A percentile compares a stretch with the other conserved stretches of the same genome.
Conservation (phyloP, 345 rosid species). For the Acer saccharum region DNA sequence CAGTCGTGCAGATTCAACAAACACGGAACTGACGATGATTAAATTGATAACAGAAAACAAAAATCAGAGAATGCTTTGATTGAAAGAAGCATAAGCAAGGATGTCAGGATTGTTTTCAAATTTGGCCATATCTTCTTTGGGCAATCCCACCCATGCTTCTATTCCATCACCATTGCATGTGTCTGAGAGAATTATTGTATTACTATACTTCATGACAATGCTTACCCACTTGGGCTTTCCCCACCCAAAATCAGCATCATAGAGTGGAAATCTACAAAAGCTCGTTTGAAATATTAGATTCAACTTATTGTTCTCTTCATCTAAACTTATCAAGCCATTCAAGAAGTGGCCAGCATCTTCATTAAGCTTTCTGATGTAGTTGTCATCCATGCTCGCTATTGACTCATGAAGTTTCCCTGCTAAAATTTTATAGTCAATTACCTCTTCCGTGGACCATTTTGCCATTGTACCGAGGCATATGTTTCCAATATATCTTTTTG, state of each 20-base stretch:
- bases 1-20: no score
- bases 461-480: no score
- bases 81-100: constrained; percentile 24
- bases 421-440: no score
- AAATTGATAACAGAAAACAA: no score
- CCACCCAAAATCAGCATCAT: constrained; percentile 37
- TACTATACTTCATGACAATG: background rate
- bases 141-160: constrained; percentile 30
- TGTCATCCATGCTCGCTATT: background rate
- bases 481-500: background rate
- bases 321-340: background rate
- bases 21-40: no score
- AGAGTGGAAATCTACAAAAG: constrained; percentile 28
- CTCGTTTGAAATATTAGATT: constrained; percentile 13
- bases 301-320: background rate
- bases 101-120: constrained; percentile 21
- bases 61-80: no score
- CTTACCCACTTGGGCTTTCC: constrained; percentile 28
- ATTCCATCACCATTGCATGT: constrained; percentile 27
- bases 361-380: background rate
- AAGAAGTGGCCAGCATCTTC: background rate
- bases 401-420: no score
- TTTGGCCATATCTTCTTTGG: constrained; percentile 25
- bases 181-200: constrained; percentile 16
- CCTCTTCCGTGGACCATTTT: no score